Evolutionary conservation across 2,329 filamentous ascomycete genomes (phyloP).

Genomic region (Chrysoporthe deuterocubensis): DNA sequence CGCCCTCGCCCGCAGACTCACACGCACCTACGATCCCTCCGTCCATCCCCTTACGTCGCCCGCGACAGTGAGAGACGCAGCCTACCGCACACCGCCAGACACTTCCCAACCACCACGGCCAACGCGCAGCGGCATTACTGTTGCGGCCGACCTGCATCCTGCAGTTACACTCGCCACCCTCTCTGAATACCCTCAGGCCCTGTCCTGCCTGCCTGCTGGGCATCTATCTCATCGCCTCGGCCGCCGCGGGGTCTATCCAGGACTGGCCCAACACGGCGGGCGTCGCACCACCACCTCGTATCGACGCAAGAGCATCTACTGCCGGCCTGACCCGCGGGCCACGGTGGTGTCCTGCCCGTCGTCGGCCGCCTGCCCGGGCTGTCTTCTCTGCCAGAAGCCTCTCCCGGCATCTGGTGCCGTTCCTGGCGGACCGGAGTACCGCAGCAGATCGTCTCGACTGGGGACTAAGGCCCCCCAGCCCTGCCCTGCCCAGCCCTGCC

Average conservation of each 20-base stretch:
- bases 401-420: not conserved
- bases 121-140: not conserved
- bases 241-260: not conserved
- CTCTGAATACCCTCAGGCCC: not conserved
- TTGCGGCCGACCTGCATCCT: not conserved
- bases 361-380: not conserved
- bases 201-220: not conserved
- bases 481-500: not conserved
- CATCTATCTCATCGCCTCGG: too few relatives aligned
- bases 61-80: not conserved
- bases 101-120: not conserved
- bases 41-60: not conserved
- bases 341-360: not conserved
- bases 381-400: not conserved
- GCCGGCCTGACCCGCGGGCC: not conserved
- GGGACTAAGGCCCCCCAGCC: not conserved
- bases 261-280: not conserved
- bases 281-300: not conserved
- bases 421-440: not conserved
- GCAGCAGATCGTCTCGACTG: not conserved
- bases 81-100: not conserved
- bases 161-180: slow-evolving; percentile 6
- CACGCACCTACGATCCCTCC: not conserved
- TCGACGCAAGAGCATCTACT: not conserved
- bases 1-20: not conserved